Evolutionary conservation across 2,329 filamentous ascomycete genomes (phyloP).

Genomic region (Xylariaceae sp.): DNA sequence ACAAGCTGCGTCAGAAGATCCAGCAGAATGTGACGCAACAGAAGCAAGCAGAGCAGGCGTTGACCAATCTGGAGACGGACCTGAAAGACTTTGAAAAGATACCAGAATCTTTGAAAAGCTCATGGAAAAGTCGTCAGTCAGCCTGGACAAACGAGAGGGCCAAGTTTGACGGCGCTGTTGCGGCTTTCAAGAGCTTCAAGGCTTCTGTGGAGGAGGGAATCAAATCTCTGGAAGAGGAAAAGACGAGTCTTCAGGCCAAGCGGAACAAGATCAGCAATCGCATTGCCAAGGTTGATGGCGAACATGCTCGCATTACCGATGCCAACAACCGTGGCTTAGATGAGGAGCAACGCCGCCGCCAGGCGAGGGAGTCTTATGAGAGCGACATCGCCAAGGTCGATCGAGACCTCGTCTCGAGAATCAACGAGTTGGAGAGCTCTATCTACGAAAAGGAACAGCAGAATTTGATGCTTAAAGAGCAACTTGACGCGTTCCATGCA

Average conservation of each 20-base stretch:
- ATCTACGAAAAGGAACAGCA: constrained; percentile 41
- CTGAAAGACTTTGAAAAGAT: constrained; percentile 64
- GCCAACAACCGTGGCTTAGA: constrained; percentile 65
- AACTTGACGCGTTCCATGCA: constrained; percentile 40
- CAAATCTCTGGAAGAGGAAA: constrained; percentile 62
- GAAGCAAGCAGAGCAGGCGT: constrained; percentile 60
- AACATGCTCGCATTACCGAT: constrained; percentile 67
- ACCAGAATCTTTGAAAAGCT: constrained; percentile 59
- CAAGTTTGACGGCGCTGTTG: constrained; percentile 57
- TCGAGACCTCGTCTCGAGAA: constrained; percentile 40
- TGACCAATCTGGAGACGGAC: constrained; percentile 52
- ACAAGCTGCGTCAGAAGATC: constrained; percentile 72
- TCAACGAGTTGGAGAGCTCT: constrained; percentile 35
- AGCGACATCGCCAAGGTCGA: constrained; percentile 47
- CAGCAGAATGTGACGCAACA: constrained; percentile 73
- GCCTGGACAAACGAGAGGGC: constrained; percentile 54
- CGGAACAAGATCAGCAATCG: constrained; percentile 70
- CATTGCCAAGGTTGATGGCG: constrained; percentile 69
- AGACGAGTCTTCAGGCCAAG: constrained; percentile 62
- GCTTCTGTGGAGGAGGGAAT: constrained; percentile 60
- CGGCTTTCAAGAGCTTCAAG: constrained; percentile 58
- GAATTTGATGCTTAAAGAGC: constrained; percentile 37
- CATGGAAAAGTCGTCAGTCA: constrained; percentile 54
- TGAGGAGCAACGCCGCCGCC: constrained; percentile 59
- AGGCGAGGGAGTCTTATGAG: constrained; percentile 48